A percentile compares a stretch with the other conserved stretches of the same genome.
phyloP scores from a whole-genome alignment of 2,329 filamentous ascomycete species.

The Colletotrichum liaoningense region DNA sequence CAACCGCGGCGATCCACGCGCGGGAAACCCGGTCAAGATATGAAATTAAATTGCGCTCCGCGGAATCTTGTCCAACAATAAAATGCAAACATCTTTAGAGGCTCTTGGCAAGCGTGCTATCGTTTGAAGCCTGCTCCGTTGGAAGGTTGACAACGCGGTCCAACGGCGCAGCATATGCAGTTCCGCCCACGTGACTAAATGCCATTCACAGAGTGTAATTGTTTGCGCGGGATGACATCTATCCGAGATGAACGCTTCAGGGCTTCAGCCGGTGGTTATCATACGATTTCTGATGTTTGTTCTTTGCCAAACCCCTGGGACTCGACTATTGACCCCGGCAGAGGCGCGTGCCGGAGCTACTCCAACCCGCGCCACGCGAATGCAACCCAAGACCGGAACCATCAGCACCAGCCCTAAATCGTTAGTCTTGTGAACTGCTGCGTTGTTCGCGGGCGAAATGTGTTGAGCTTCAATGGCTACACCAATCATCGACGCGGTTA shows the following conservation, averaged over 20 bases:
- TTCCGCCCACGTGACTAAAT: neutral
- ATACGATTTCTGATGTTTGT: neutral
- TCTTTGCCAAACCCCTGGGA: neutral
- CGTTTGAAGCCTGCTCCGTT: neutral
- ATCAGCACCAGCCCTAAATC: slow-evolving; percentile 1
- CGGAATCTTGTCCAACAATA: no score
- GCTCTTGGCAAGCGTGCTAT: neutral
- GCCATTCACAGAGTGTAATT: neutral
- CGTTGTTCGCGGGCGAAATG: neutral
- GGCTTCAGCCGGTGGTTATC: neutral
- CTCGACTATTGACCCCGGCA: neutral
- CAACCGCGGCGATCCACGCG: no score
- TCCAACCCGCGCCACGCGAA: slow-evolving; percentile 2
- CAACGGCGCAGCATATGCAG: neutral
- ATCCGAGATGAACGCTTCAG: neutral
- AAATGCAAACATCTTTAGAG: no score
- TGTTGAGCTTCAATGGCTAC: neutral
- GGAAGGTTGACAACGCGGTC: neutral
- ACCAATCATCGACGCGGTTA: neutral
- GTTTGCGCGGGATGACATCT: neutral
- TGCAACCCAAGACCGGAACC: neutral
- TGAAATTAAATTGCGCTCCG: no score
- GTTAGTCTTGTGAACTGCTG: neutral
- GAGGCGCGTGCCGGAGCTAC: neutral
- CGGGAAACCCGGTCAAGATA: no score